Evolutionary conservation across 116 monocot species (phyloP).

Genomic region (Posidonia oceanica): DNA sequence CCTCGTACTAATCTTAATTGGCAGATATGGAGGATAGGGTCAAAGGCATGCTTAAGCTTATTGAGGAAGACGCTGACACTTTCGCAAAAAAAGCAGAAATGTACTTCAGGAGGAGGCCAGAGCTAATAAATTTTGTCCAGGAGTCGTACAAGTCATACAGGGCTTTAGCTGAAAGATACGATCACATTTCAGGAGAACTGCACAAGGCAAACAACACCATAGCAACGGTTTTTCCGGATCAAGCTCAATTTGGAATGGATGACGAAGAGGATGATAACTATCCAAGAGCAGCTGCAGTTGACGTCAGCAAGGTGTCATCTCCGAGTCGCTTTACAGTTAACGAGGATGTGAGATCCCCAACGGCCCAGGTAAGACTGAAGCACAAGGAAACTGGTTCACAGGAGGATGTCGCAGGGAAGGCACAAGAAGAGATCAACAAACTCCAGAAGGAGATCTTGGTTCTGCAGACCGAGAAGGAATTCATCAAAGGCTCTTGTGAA

Average conservation of each 20-base stretch:
- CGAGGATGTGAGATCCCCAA: background rate
- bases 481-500: constrained; percentile 63
- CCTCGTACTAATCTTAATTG: background rate
- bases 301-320: background rate
- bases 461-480: constrained; percentile 87
- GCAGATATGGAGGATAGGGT: constrained; percentile 87
- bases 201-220: constrained; percentile 94
- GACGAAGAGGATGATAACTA: constrained; percentile 41
- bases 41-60: constrained; percentile 58
- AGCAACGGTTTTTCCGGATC: constrained; percentile 74
- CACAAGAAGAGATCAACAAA: constrained; percentile 52
- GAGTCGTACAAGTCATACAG: constrained; percentile 69
- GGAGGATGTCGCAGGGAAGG: constrained; percentile 9
- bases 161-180: constrained; percentile 76
- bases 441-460: constrained; percentile 72
- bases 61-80: constrained; percentile 74
- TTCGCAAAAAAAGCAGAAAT: constrained; percentile 81
- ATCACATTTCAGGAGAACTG: constrained; percentile 71
- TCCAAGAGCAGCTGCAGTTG: constrained; percentile 20
- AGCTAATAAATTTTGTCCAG: constrained; percentile 65
- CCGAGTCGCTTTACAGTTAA: background rate
- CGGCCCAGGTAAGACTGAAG: background rate
- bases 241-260: constrained; percentile 44
- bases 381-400: background rate
- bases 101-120: constrained; percentile 78